Percentiles rank a stretch among this genome's conserved stretches.
Evolutionary conservation across 148 eudicot genomes (phyloP).

Genomic region (Rhododendron molle): DNA sequence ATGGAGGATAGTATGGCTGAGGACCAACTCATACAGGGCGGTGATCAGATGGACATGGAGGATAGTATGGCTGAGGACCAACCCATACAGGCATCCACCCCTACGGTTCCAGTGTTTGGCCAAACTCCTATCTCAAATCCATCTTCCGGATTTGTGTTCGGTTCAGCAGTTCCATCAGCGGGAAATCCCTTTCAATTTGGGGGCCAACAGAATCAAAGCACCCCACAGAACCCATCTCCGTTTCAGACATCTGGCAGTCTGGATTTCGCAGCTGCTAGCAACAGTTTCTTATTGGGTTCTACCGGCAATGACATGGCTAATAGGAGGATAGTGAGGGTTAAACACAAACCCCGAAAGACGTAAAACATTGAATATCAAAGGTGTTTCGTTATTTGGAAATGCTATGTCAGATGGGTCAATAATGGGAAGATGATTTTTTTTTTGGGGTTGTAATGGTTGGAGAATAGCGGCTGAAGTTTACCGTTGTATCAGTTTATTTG

Average conservation of each 20-base stretch:
- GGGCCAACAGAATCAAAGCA: conserved; percentile 52
- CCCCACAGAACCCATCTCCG: conserved; percentile 35
- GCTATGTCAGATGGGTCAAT: background rate
- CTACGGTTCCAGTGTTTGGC: conserved; percentile 45
- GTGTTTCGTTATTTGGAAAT: background rate
- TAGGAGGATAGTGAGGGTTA: conserved; percentile 41
- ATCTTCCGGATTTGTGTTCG: conserved; percentile 38
- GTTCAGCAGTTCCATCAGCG: conserved; percentile 32
- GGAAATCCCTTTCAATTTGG: conserved; percentile 61
- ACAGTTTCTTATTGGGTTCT: conserved; percentile 66
- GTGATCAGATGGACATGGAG: conserved; percentile 71
- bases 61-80: conserved; percentile 95
- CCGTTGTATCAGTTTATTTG: background rate
- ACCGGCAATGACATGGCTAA: conserved; percentile 19
- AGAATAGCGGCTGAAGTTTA: background rate
- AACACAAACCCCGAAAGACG: conserved; percentile 35
- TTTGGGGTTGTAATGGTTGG: background rate
- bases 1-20: no score
- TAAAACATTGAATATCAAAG: conserved; percentile 14
- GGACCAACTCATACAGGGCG: conserved; percentile 64
- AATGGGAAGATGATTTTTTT: background rate
- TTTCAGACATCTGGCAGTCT: conserved; percentile 59
- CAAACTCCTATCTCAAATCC: conserved; percentile 38
- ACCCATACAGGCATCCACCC: conserved; percentile 43
- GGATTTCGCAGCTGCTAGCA: conserved; percentile 54